Percentiles rank a stretch among this genome's conserved stretches.
phyloP scores from a whole-genome alignment of 345 rosid species.

The Mangifera indica region DNA sequence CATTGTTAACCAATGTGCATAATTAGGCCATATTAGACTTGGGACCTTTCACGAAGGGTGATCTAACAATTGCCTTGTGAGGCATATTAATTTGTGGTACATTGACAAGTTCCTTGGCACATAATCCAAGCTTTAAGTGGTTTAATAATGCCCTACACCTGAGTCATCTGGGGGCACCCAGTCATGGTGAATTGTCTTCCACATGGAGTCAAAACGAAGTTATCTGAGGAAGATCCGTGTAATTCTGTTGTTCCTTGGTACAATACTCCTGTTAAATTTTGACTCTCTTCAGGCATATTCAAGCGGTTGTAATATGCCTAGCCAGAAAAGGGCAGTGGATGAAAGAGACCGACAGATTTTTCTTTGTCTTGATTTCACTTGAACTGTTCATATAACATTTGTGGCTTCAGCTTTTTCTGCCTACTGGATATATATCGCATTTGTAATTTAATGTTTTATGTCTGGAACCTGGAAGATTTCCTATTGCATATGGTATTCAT shows the following conservation, averaged over 20 bases:
- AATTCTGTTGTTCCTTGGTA: conserved; percentile 17
- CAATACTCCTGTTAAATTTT: conserved; percentile 4
- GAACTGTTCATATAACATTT: too few species aligned
- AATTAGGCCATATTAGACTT: neutral
- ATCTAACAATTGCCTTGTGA: neutral
- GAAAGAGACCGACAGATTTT: too few species aligned
- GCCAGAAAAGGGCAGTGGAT: too few species aligned
- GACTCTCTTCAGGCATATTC: neutral
- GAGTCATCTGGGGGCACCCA: conserved; percentile 14
- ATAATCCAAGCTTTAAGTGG: neutral
- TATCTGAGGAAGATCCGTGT: conserved; percentile 10
- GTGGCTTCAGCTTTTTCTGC: too few species aligned
- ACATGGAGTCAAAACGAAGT: conserved; percentile 10
- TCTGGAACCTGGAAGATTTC: too few species aligned
- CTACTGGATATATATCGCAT: too few species aligned
- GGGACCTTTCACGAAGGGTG: neutral
- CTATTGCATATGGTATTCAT: neutral
- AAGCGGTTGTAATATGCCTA: neutral
- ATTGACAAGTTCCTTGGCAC: neutral
- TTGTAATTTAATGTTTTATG: too few species aligned
- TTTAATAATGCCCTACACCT: neutral
- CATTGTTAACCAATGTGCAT: neutral
- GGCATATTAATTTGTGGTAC: neutral
- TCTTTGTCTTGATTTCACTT: too few species aligned
- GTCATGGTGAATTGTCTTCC: conserved; percentile 10